Evolutionary conservation across 1,284 basidiomycete species (phyloP).

Genomic region (Cystobasidiaceae sp.): DNA sequence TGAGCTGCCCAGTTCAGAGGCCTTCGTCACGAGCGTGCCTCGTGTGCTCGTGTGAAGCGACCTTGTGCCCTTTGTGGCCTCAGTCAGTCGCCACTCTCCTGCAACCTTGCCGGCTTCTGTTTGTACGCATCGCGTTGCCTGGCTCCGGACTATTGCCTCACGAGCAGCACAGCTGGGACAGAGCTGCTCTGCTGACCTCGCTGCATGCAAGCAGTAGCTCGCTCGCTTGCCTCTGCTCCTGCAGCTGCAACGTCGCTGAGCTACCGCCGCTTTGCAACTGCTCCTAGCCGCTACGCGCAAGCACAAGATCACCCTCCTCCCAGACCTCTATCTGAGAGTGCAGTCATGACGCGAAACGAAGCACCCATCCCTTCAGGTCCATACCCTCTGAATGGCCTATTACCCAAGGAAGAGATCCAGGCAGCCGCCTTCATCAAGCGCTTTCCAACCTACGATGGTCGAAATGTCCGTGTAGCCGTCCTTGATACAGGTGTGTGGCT

Average conservation of each 20-base stretch:
- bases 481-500: conserved; percentile 42
- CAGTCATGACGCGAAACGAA: conserved; percentile 14
- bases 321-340: not conserved
- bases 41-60: too few species aligned
- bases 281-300: too few species aligned
- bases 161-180: not conserved
- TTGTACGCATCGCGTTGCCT: too few species aligned
- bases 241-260: too few species aligned
- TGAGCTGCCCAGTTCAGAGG: not conserved
- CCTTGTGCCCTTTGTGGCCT: too few species aligned
- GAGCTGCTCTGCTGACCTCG: not conserved
- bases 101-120: too few species aligned
- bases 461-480: conserved; percentile 45
- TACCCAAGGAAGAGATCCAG: conserved; percentile 47
- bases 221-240: conserved; percentile 7
- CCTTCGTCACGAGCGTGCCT: too few species aligned
- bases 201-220: conserved; percentile 1
- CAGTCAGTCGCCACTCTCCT: too few species aligned
- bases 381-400: conserved; percentile 44
- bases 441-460: conserved; percentile 45
- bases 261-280: too few species aligned
- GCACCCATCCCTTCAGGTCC: conserved; percentile 24
- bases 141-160: too few species aligned
- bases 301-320: not conserved
- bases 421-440: conserved; percentile 44